Base-by-base conservation (phyloP, 192 early-diverging fungal genomes). In the Mortierella alpina region DNA sequence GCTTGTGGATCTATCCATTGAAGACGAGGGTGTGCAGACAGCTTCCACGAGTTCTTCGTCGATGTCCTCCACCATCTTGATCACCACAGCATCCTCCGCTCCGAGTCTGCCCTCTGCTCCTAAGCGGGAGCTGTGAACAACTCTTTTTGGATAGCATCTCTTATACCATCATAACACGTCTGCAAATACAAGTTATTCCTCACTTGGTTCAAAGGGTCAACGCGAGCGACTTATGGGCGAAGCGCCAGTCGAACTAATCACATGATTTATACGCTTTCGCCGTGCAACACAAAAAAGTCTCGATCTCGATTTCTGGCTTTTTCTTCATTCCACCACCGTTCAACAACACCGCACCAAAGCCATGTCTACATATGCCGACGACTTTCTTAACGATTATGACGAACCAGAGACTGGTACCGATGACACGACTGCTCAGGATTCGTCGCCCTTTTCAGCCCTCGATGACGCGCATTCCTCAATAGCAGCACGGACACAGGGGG, bases 331-430 rank as follows among this genome's bases (percentile, higher is more conserved):
- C 23, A 9, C 41, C 41, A 51, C 56, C 22, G 7, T 44, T 7
- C 48, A 40, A 20, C 22, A 41, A 58, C 46, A 59, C 53, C 10
- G n/a, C 41, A 68, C 45, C 22, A 66, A 50, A 67, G 65, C 22
- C 54, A 93, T 93, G 92, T 84, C 31, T 31, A 31, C 91, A 57
- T 85, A 95, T 71, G 93, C 95, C 48, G 93, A 96, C 65, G 96
- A 96, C 75, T 83, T 97, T 40, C 85, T 94, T 18, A 94, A 96
- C 40, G 88, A 84, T 31, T 89, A 84, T 23, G 88, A 88, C 17
- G 84, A 86, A 11, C 81, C 76, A 15, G 86, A 84, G 18, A 82
- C 71, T 45, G 66, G 72, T 11, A 79, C 69, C 2, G 41, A 7
- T 3, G 14, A 15, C 60, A 62, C 23, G 44, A 31, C 14, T 51